Conservation (phyloP, 192 early-diverging fungal species). For the Rhizophagus clarus region DNA sequence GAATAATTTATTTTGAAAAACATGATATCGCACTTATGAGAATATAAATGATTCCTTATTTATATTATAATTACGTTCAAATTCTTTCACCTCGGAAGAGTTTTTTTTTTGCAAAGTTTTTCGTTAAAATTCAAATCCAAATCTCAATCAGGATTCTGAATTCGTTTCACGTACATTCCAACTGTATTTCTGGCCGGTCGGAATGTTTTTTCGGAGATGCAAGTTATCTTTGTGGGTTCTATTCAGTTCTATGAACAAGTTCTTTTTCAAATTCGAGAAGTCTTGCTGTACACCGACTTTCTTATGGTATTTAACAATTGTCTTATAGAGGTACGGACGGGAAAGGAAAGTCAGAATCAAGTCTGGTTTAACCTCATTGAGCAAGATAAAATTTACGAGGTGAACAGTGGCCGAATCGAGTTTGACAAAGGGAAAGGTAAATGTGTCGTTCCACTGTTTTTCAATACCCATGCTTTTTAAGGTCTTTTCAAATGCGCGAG, state of each 20-base stretch:
- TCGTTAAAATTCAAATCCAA: too few relatives aligned
- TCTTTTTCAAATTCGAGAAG: constrained; percentile 17
- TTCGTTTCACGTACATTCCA: neutral
- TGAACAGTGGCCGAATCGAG: constrained; percentile 7
- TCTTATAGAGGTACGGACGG: neutral
- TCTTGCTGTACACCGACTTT: neutral
- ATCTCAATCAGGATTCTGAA: neutral
- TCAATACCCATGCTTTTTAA: neutral
- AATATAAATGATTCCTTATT: too few relatives aligned
- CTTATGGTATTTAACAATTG: neutral
- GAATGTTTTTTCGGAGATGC: constrained; percentile 18
- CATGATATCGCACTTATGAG: too few relatives aligned
- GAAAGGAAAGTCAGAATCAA: constrained; percentile 16
- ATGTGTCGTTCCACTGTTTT: neutral
- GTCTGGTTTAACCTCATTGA: constrained; percentile 15
- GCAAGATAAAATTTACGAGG: neutral
- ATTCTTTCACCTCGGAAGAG: too few relatives aligned
- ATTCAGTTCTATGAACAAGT: neutral
- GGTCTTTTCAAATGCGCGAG: too few relatives aligned
- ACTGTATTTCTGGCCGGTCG: neutral
- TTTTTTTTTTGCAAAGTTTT: too few relatives aligned
- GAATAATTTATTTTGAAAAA: too few relatives aligned
- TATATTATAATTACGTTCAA: too few relatives aligned
- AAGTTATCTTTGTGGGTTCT: neutral
- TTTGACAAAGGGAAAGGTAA: too few relatives aligned